Conservation (phyloP, 164 flowering plant species). For the Warburgia ugandensis region DNA sequence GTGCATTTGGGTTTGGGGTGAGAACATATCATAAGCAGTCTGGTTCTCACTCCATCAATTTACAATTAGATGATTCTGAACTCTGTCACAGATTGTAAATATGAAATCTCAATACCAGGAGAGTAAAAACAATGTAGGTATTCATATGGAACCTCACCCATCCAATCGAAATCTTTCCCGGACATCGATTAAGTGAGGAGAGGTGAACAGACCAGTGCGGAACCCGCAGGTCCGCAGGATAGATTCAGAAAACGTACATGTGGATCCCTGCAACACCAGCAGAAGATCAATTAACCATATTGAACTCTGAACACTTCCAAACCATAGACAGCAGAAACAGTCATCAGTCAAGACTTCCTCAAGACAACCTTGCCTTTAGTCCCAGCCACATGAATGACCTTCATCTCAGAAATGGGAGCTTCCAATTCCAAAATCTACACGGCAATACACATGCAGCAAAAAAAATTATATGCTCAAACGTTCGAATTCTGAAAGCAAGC, state of each 20-base stretch:
- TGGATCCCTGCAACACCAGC: conserved; percentile 93
- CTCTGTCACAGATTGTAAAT: too few species aligned
- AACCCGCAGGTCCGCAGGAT: conserved; percentile 91
- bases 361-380: conserved; percentile 94
- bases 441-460: not conserved
- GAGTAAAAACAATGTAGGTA: not conserved
- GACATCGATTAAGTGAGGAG: conserved; percentile 96
- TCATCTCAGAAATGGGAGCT: conserved; percentile 57
- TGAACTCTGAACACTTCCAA: too few species aligned
- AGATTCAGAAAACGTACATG: conserved; percentile 84
- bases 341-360: too few species aligned
- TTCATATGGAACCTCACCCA: conserved; percentile 65
- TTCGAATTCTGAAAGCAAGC: not conserved
- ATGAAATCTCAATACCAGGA: too few species aligned
- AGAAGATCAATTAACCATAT: too few species aligned
- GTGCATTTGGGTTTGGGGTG: too few species aligned
- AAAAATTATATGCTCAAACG: not conserved
- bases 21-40: too few species aligned
- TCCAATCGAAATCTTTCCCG: conserved; percentile 90
- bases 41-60: too few species aligned
- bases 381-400: conserved; percentile 94
- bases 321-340: too few species aligned
- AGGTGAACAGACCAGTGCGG: conserved; percentile 91
- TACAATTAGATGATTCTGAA: too few species aligned
- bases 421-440: conserved; percentile 79